Percentiles rank a stretch among this genome's conserved stretches.
Evolutionary conservation across 1,139 yeast species (phyloP).

Genomic region (Yamadazyma blattariae): DNA sequence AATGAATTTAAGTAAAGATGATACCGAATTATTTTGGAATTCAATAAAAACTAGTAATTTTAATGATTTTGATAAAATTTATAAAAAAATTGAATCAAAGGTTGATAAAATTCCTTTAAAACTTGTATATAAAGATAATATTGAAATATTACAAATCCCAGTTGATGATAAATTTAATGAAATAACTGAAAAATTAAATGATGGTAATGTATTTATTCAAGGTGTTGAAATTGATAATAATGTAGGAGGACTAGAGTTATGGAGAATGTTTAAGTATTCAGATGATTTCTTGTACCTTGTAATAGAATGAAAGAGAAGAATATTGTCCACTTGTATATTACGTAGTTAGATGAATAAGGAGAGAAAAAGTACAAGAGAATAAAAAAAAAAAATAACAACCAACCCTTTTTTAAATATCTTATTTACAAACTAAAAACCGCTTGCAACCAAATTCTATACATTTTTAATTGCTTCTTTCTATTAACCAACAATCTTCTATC

Average conservation of each 20-base stretch:
- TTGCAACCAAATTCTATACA: slow-evolving; percentile 97
- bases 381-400: no score
- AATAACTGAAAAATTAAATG: slow-evolving; percentile 17
- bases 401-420: no score
- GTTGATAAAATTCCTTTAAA: no score
- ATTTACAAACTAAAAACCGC: slow-evolving; percentile 61
- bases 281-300: slow-evolving; percentile 85
- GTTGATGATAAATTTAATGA: slow-evolving; percentile 31
- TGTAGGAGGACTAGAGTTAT: slow-evolving; percentile 50
- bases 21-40: slow-evolving; percentile 56
- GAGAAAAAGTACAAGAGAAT: no score
- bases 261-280: slow-evolving; percentile 52
- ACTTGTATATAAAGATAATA: slow-evolving; percentile 10
- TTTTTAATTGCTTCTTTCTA: slow-evolving; percentile 85
- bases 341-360: no score
- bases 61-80: slow-evolving; percentile 18
- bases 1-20: slow-evolving; percentile 66
- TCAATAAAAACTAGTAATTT: slow-evolving; percentile 41
- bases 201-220: slow-evolving; percentile 42
- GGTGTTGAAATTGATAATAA: slow-evolving; percentile 48
- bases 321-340: no score
- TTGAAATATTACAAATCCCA: slow-evolving; percentile 42
- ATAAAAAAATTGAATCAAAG: slow-evolving; percentile 4
- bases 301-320: slow-evolving; percentile 24
- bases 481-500: slow-evolving; percentile 90